A percentile compares a stretch with the other conserved stretches of the same genome.
These are phyloP conservation scores for Cryptococcus deneoformans DNA, from an alignment of 1,284 basidiomycete genomes.

Conservation along the genomic window DNA sequence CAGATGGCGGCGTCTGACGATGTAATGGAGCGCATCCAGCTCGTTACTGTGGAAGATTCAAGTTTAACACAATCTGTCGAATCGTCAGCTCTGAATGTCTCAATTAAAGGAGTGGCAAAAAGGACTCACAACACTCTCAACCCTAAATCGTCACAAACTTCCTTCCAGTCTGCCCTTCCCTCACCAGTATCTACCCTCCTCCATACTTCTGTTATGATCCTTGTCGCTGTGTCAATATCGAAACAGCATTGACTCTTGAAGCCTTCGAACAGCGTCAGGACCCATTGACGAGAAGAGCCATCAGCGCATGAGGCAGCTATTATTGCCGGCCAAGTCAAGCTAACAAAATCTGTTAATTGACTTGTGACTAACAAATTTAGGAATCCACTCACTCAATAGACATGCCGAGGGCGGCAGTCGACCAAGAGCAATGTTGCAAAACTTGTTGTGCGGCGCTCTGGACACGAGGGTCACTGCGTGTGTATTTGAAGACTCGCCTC, in stretches of 20 bases:
- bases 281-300: slow-evolving; percentile 48
- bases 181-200: slow-evolving; percentile 32
- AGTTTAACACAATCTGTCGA: no score
- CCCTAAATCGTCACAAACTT: slow-evolving; percentile 42
- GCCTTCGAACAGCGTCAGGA: slow-evolving; percentile 51
- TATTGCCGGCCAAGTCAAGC: slow-evolving; percentile 54
- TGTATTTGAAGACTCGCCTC: slow-evolving; percentile 51
- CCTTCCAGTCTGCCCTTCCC: slow-evolving; percentile 40
- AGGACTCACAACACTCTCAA: slow-evolving; percentile 37
- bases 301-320: slow-evolving; percentile 53
- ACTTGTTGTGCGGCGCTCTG: slow-evolving; percentile 46
- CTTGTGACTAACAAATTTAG: not conserved
- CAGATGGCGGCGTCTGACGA: no score
- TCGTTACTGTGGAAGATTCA: no score
- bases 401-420: slow-evolving; percentile 46
- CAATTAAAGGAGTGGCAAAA: not conserved
- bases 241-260: slow-evolving; percentile 56
- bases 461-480: slow-evolving; percentile 48
- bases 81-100: no score
- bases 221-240: slow-evolving; percentile 56
- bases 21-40: no score
- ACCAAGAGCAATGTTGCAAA: slow-evolving; percentile 41
- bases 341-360: not conserved
- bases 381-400: slow-evolving; percentile 40
- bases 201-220: slow-evolving; percentile 54